Evolutionary conservation across 2,329 filamentous ascomycete species (phyloP).

Genomic region (Phialophora expanda): DNA sequence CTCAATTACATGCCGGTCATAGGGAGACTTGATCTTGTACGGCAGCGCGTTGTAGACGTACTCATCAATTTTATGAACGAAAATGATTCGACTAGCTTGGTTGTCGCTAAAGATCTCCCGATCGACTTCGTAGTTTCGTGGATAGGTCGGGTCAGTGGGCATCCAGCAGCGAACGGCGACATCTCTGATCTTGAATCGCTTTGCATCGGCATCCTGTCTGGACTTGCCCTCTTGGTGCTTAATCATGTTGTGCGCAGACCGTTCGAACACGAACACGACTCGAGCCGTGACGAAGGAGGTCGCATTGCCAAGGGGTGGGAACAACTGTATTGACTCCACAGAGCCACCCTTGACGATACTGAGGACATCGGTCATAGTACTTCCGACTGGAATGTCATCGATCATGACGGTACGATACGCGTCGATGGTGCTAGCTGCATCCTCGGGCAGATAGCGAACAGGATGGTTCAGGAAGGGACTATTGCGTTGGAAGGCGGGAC

Average conservation of each 20-base stretch:
- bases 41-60: conserved; percentile 20
- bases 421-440: conserved; percentile 27
- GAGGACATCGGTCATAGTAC: conserved; percentile 33
- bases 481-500: conserved; percentile 3
- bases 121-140: conserved; percentile 32
- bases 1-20: conserved; percentile 29
- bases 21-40: conserved; percentile 18
- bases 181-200: conserved; percentile 32
- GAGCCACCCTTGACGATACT: conserved; percentile 32
- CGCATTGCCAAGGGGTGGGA: conserved; percentile 32
- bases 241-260: conserved; percentile 31
- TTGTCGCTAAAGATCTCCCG: conserved; percentile 29
- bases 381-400: conserved; percentile 35
- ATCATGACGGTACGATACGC: conserved; percentile 40
- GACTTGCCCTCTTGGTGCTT: conserved; percentile 26
- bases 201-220: background rate
- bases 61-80: conserved; percentile 29
- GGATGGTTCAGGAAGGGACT: conserved; percentile 32
- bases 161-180: conserved; percentile 34
- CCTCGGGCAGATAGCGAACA: conserved; percentile 36
- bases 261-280: conserved; percentile 35
- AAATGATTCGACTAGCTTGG: conserved; percentile 34
- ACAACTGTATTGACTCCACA: conserved; percentile 36
- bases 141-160: conserved; percentile 38
- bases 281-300: conserved; percentile 37